phyloP scores from a whole-genome alignment of 2,329 filamentous ascomycete species.

The Colletotrichum australisinense region DNA sequence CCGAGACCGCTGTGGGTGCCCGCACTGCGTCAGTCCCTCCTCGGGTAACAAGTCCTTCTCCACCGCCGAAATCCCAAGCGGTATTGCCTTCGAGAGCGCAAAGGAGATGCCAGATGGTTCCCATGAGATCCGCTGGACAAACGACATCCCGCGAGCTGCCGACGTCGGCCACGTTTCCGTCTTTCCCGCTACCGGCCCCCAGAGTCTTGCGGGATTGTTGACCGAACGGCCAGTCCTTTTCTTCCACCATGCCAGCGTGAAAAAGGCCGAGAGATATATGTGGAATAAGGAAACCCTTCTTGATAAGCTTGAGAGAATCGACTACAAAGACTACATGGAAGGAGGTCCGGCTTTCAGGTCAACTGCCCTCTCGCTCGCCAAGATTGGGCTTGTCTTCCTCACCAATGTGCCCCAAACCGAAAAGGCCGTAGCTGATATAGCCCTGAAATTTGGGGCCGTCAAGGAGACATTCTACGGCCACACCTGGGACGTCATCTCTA shows the following conservation, averaged over 20 bases:
- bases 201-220: constrained; percentile 23
- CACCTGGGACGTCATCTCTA: constrained; percentile 89
- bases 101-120: constrained; percentile 50
- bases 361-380: constrained; percentile 71
- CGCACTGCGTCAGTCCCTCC: constrained; percentile 63
- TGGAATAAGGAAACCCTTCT: constrained; percentile 55
- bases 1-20: constrained; percentile 67
- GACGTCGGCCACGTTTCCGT: constrained; percentile 47
- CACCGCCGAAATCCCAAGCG: constrained; percentile 51
- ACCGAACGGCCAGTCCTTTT: neutral
- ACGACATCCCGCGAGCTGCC: constrained; percentile 52
- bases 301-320: constrained; percentile 65
- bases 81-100: constrained; percentile 47
- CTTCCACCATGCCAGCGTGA: neutral
- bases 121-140: constrained; percentile 69
- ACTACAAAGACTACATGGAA: constrained; percentile 79
- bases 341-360: constrained; percentile 66
- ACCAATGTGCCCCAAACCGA: constrained; percentile 77
- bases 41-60: constrained; percentile 69
- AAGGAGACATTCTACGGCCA: constrained; percentile 91
- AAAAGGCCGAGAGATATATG: constrained; percentile 32
- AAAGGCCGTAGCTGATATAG: constrained; percentile 74
- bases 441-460: constrained; percentile 78
- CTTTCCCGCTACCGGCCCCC: constrained; percentile 45
- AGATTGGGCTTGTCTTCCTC: constrained; percentile 81